phyloP scores from a whole-genome alignment of 257 asterid genomes.

The Anisodus acutangulus region DNA sequence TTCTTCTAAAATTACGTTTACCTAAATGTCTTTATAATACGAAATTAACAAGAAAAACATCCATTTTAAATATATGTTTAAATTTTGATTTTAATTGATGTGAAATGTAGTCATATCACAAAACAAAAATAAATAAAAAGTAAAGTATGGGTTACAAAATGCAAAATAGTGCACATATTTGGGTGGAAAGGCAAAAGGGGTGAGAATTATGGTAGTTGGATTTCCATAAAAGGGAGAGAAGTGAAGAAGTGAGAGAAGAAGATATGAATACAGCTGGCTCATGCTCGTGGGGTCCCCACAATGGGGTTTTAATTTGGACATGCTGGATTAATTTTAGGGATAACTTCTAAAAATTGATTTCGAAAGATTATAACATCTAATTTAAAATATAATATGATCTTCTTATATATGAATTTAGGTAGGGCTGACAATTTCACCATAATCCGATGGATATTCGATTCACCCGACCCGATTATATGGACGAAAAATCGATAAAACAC shows the following conservation, averaged over 20 bases:
- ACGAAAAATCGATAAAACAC: too few species aligned
- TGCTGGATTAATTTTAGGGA: not conserved
- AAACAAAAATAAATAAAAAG: not conserved
- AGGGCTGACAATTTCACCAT: too few species aligned
- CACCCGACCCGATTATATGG: too few species aligned
- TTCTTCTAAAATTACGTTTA: not conserved
- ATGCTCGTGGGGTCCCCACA: not conserved
- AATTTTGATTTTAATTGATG: not conserved
- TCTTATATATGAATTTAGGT: too few species aligned
- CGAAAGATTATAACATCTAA: too few species aligned
- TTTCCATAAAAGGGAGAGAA: not conserved
- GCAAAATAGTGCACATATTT: not conserved
- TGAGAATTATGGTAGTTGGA: not conserved
- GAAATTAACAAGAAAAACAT: not conserved
- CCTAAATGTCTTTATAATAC: not conserved
- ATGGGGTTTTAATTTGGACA: not conserved
- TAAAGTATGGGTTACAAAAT: not conserved
- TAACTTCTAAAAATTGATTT: not conserved
- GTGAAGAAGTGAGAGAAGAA: not conserved
- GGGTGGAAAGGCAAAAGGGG: not conserved
- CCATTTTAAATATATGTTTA: not conserved
- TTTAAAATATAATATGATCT: too few species aligned
- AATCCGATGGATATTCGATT: too few species aligned
- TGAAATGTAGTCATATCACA: not conserved
- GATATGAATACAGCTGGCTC: constrained; percentile 6